These are phyloP conservation scores for Podospora fimiseda DNA, from an alignment of 495 filamentous ascomycete species.

Conservation along the genomic window DNA sequence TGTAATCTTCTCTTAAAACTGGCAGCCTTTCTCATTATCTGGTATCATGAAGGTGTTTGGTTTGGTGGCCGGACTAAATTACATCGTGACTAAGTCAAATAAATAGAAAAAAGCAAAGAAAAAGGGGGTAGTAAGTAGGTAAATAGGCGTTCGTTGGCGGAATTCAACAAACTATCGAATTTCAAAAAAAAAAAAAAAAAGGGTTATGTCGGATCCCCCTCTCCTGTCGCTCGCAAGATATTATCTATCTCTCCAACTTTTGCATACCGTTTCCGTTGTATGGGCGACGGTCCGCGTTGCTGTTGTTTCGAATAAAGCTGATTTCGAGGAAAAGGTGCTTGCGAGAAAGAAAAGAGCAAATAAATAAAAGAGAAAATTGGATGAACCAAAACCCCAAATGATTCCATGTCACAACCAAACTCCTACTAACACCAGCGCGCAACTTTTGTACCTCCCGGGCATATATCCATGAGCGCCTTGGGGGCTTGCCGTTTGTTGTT, in stretches of 20 bases:
- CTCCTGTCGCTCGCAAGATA: neutral
- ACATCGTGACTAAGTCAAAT: conserved; percentile 38
- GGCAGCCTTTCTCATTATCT: conserved; percentile 38
- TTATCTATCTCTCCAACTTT: conserved; percentile 2
- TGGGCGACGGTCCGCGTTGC: neutral
- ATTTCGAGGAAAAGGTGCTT: neutral
- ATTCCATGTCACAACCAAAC: neutral
- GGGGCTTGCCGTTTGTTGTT: neutral
- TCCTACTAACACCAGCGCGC: neutral
- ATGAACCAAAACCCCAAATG: neutral
- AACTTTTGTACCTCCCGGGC: neutral
- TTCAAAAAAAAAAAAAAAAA: neutral
- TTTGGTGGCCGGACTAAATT: conserved; percentile 30
- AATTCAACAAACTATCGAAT: neutral
- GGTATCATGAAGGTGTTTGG: conserved; percentile 32
- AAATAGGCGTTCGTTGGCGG: neutral
- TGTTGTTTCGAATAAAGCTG: neutral
- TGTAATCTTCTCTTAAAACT: conserved; percentile 11
- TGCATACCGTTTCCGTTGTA: neutral
- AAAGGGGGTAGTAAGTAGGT: neutral
- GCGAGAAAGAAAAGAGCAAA: neutral
- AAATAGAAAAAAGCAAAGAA: conserved; percentile 19
- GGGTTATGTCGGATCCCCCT: neutral
- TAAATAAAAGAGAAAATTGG: neutral
- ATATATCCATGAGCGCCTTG: conserved; percentile 1